These are phyloP conservation scores for Blastobotrys illinoisensis DNA, from an alignment of 1,139 yeast species.

Conservation along the genomic window DNA sequence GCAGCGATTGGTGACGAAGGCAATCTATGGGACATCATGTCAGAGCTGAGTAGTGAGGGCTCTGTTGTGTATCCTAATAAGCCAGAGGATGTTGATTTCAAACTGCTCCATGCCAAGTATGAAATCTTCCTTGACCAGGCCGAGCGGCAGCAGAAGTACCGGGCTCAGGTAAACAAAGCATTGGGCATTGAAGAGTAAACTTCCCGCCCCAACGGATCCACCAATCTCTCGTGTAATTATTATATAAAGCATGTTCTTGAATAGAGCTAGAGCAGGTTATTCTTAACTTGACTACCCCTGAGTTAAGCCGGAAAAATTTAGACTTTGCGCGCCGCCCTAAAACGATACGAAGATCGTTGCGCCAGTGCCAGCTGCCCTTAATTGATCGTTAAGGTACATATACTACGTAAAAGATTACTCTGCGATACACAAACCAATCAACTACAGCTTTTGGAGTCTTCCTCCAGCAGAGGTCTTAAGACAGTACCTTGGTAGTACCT, in stretches of 20 bases:
- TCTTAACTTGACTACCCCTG: background rate
- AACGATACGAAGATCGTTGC: too few relatives aligned
- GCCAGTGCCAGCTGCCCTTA: too few relatives aligned
- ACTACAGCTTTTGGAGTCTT: too few relatives aligned
- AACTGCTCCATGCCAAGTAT: conserved; percentile 70
- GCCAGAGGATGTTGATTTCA: conserved; percentile 55
- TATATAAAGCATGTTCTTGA: background rate
- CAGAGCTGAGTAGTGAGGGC: conserved; percentile 76
- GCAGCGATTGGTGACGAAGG: conserved; percentile 50
- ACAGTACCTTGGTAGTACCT: too few relatives aligned
- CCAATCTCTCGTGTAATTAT: too few relatives aligned
- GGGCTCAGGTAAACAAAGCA: conserved; percentile 56
- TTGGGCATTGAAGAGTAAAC: conserved; percentile 16
- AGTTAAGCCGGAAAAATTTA: background rate
- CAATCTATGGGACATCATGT: conserved; percentile 79
- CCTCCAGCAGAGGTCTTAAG: too few relatives aligned
- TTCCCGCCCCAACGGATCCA: too few relatives aligned
- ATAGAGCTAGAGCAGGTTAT: too few relatives aligned
- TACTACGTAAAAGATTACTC: too few relatives aligned
- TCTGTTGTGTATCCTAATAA: conserved; percentile 65
- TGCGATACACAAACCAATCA: too few relatives aligned
- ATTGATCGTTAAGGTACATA: too few relatives aligned
- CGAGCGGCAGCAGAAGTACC: conserved; percentile 67
- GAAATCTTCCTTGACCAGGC: conserved; percentile 84
- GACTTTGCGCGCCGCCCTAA: too few relatives aligned